Base-by-base conservation (phyloP, 225 moss, liverwort and hornwort species). In the Ulota crispa region DNA sequence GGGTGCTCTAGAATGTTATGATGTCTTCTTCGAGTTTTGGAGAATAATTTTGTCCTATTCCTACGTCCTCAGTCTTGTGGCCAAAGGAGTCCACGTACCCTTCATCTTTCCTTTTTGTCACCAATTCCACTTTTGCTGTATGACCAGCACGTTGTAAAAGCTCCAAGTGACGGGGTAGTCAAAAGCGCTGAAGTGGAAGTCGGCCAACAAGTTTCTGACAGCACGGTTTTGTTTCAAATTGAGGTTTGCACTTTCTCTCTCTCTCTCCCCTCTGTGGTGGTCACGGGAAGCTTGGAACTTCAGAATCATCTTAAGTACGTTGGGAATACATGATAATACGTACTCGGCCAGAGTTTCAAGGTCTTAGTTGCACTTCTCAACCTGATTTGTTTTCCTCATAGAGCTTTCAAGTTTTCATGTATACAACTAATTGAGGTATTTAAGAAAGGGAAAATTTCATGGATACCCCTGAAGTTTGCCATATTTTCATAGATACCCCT, bases 141-240 rank as follows among this genome's bases (percentile, higher is more conserved):
- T 64, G 62, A 77, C 31, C 93, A 97, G 94, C 98, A 95, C 70
- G 89, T 94, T 32, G 94, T 99, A 75, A 86, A 85, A 83, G 91
- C 98, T 85, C 90, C 92, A 77, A 82, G 72, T 26, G 95, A 82
- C 55, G 95, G 98, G 73, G 23, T 94, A 45, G 76, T 99, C 23
- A 90, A 92, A 81, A 85, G 85, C 63, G 81, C 86, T 34, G 86
- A 85, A 87, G 80, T 91, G 67, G 87, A 85, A 76, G 87, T 93
- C 24, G 95, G 95, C 37, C 92, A 99, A 76, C 98, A 99, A 90
- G 91, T 99, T 80, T 85, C 87, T 47, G 98, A 99, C 83, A 87
- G 75, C 75, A 90, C 92, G n/a, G 60, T 95, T 60, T 84, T 99
- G 43, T 91, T 91, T 67, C 94, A 91, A 57, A 92, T 99, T 57